phyloP scores from a whole-genome alignment of 2,329 filamentous ascomycete species.

The Diplocarpon rosae region DNA sequence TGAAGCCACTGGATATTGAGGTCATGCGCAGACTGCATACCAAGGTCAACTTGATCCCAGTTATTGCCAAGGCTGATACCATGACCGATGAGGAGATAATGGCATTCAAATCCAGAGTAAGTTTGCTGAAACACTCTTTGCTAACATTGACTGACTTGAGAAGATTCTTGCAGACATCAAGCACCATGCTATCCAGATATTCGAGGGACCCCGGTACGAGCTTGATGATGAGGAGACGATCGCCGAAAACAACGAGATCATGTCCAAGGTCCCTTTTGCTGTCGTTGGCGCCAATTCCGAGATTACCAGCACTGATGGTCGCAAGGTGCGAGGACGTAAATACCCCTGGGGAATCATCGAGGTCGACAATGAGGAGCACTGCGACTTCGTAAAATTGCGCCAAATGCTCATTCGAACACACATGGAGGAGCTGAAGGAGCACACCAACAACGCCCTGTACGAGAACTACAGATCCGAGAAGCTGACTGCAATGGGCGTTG shows the following conservation, averaged over 20 bases:
- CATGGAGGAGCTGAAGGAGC: constrained; percentile 99
- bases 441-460: constrained; percentile 98
- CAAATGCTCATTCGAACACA: constrained; percentile 99
- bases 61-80: constrained; percentile 97
- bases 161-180: constrained; percentile 96
- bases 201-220: constrained; percentile 96
- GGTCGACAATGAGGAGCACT: constrained; percentile 99
- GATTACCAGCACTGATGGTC: constrained; percentile 81
- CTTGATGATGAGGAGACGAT: constrained; percentile 99
- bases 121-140: constrained; percentile 29
- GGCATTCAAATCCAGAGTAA: constrained; percentile 90
- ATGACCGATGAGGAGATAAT: constrained; percentile 93
- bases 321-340: constrained; percentile 87
- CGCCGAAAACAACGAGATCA: constrained; percentile 99
- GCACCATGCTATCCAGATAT: constrained; percentile 96
- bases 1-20: constrained; percentile 98
- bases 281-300: constrained; percentile 96
- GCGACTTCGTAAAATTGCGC: constrained; percentile 98
- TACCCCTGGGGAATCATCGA: constrained; percentile 99
- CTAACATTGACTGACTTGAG: constrained; percentile 9
- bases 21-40: constrained; percentile 99
- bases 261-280: constrained; percentile 98
- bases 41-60: constrained; percentile 99
- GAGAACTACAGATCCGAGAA: constrained; percentile 99
- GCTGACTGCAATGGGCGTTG: constrained; percentile 95